Evolutionary conservation across 2,329 filamentous ascomycete species (phyloP), one percentile per base, ranked within the genome.

Genomic region (Clonostachys byssicola): DNA sequence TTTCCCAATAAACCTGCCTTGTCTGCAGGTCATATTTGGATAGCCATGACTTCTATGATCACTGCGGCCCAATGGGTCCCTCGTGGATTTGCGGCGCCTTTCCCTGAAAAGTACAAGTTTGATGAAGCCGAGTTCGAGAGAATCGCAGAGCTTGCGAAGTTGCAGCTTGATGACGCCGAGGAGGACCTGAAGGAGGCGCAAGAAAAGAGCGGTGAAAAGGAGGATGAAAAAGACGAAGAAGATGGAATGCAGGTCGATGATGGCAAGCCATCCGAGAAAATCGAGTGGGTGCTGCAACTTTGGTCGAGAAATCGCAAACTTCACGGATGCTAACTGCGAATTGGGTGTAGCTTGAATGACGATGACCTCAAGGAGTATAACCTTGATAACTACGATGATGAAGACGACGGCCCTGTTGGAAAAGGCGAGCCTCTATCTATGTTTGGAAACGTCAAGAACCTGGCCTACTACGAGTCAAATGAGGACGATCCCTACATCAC

Each of bases 401-500:
- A 94, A 42, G 84, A 83, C 33, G 81, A 89, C 14, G 65, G 61
- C 16, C 61, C 63, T 30, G 54, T 56, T 34, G 75, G 74, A 18
- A 68, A 70, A 16, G 83, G 80, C 44, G 85, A 89, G 60, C 80
- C 85, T 46, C 86, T 94, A 78, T 86, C 85, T 58, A 96, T 96
- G 81, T 97, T 99, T 63, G 91, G 92, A 61, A 96, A 96, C 63
- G 82, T 95, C 63, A 95, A 94, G 68, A 92, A 89, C 33, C 76
- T 99, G 23, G 88, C 91, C 13, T 99, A 96, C 70, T 92, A 99
- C 73, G 85, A 92, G 56, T 90, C 89, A 51, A 94, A 96, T 69
- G 88, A 92, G 61, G 89, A 96, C 46, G 94, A 99, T 61, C 94
- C 94, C 1, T 99, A 99, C 69, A 94, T 99, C 62, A 96, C 92